These are phyloP conservation scores for Colletotrichum sp. DNA, from an alignment of 2,329 filamentous ascomycete species.

Conservation along the genomic window DNA sequence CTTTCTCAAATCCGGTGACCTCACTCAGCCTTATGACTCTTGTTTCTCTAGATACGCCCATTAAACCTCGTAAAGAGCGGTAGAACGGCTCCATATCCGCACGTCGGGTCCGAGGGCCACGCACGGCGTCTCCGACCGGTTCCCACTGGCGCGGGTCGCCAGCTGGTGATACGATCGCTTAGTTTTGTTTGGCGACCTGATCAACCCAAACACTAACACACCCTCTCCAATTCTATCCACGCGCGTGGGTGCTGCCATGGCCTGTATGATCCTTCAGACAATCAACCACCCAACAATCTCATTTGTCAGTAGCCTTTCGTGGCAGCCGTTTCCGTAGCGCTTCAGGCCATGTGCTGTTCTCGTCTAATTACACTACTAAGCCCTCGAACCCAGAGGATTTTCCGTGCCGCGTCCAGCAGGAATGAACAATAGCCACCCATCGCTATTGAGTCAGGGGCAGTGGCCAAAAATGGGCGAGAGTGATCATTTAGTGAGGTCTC, in stretches of 20 bases:
- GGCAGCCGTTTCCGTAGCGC: not conserved
- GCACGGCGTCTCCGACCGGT: conserved; percentile 5
- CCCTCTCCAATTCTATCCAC: not conserved
- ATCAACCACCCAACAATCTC: not conserved
- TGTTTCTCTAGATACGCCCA: not conserved
- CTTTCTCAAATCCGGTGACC: not conserved
- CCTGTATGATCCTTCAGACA: not conserved
- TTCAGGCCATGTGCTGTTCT: not conserved
- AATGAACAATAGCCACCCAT: not conserved
- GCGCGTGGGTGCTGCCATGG: not conserved
- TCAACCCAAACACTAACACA: not conserved
- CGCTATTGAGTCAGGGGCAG: not conserved
- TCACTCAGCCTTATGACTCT: not conserved
- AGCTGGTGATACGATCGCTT: not conserved
- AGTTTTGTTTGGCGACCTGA: not conserved
- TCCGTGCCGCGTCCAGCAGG: not conserved
- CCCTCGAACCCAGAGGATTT: not conserved
- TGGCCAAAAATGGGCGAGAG: not conserved
- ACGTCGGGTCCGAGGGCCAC: not conserved
- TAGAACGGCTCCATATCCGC: not conserved
- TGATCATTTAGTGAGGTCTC: not conserved
- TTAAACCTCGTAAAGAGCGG: not conserved
- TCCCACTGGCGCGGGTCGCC: not conserved
- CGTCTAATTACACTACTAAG: not conserved
- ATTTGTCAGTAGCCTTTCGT: not conserved